phyloP scores from a whole-genome alignment of 148 eudicot genomes.

The Simmondsia chinensis region DNA sequence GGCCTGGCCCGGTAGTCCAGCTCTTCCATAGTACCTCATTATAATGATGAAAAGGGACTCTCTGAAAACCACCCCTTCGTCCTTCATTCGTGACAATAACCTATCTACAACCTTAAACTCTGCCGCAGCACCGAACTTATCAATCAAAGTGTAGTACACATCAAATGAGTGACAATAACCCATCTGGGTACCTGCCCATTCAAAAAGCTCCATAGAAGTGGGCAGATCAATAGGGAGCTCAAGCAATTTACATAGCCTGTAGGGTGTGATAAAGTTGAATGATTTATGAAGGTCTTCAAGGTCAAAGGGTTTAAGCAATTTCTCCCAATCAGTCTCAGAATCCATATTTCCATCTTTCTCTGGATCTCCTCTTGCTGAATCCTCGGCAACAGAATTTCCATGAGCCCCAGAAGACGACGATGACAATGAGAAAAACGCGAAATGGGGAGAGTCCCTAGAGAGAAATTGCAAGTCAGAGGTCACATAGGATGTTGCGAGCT shows the following conservation, averaged over 20 bases:
- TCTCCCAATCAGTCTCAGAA: constrained; percentile 67
- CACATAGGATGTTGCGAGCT: constrained; percentile 6
- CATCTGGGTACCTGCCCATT: constrained; percentile 63
- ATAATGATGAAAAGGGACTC: constrained; percentile 69
- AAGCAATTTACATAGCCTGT: constrained; percentile 59
- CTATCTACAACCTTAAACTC: constrained; percentile 70
- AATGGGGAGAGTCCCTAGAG: constrained; percentile 9
- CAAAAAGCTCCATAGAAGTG: constrained; percentile 69
- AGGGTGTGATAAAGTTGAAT: constrained; percentile 54
- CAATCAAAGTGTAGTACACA: constrained; percentile 63
- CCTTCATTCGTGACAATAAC: constrained; percentile 73
- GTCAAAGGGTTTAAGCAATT: constrained; percentile 74
- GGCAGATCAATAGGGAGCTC: constrained; percentile 74
- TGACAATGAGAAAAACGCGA: constrained; percentile 18
- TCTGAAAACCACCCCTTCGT: constrained; percentile 48
- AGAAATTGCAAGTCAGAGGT: constrained; percentile 18
- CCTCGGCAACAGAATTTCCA: constrained; percentile 4
- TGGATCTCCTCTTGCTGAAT: constrained; percentile 6
- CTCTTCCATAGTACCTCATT: constrained; percentile 71
- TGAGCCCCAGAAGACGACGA: constrained; percentile 19
- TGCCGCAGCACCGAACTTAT: constrained; percentile 50
- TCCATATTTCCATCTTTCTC: constrained; percentile 8
- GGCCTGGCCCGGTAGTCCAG: constrained; percentile 84
- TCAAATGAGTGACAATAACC: constrained; percentile 72
- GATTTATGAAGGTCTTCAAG: constrained; percentile 60